Conservation (phyloP, 441 rosid genomes). For the Flueggea neowawraea region DNA sequence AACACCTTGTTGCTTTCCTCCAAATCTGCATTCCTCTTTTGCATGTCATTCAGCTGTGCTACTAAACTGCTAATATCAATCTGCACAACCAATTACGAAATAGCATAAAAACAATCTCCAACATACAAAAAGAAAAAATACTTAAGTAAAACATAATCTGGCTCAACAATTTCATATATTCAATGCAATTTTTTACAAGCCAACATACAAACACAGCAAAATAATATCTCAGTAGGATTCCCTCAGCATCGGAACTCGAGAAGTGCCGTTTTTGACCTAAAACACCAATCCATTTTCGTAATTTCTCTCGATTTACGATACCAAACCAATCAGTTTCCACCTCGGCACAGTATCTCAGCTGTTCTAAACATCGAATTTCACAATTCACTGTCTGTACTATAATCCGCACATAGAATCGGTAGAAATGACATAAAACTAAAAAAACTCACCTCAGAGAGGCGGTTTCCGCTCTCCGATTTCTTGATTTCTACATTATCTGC, state of each 20-base stretch:
- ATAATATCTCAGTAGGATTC: background rate
- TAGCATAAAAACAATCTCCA: conserved; percentile 4
- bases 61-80: conserved; percentile 83
- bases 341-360: too few species aligned
- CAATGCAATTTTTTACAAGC: background rate
- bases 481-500: conserved; percentile 55
- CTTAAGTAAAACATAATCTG: too few species aligned
- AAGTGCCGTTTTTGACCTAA: too few species aligned
- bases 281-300: too few species aligned
- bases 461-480: conserved; percentile 79
- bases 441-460: conserved; percentile 74
- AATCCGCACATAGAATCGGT: background rate
- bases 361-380: background rate
- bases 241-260: too few species aligned
- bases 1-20: conserved; percentile 62
- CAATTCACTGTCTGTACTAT: background rate
- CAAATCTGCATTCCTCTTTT: conserved; percentile 62
- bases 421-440: background rate
- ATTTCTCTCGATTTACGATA: too few species aligned
- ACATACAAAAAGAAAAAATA: too few species aligned
- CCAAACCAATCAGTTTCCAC: too few species aligned
- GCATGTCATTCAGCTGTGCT: conserved; percentile 78
- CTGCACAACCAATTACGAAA: conserved; percentile 35
- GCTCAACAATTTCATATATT: too few species aligned
- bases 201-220: conserved; percentile 3